These are phyloP conservation scores for Arachis monticola DNA, from an alignment of 331 rosid species.

Conservation along the genomic window DNA sequence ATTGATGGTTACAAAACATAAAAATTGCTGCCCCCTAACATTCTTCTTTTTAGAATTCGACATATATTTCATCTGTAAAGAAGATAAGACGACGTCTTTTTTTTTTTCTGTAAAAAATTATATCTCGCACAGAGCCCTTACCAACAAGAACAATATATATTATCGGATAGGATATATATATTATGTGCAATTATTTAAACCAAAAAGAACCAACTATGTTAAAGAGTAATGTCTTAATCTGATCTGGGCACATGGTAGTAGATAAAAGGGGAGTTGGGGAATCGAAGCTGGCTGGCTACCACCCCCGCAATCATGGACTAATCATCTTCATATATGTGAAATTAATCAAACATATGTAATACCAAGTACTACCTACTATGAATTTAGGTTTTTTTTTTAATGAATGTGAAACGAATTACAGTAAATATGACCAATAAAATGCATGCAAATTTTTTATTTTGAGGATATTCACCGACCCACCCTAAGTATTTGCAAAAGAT, in stretches of 20 bases:
- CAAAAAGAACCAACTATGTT: no score
- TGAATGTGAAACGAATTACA: not conserved
- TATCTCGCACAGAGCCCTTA: no score
- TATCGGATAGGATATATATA: no score
- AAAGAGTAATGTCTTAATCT: slow-evolving; percentile 4
- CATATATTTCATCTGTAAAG: no score
- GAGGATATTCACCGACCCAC: not conserved
- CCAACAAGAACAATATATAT: no score
- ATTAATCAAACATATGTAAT: not conserved
- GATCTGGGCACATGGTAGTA: slow-evolving; percentile 3
- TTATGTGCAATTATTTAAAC: no score
- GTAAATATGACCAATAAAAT: no score
- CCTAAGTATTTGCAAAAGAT: not conserved
- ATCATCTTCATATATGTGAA: not conserved
- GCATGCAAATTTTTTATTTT: not conserved
- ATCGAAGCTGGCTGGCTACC: not conserved
- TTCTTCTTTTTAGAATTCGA: no score
- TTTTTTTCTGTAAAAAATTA: no score
- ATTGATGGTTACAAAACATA: no score
- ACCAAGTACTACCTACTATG: slow-evolving; percentile 35
- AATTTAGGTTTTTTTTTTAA: not conserved
- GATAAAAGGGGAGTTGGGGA: not conserved
- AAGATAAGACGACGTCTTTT: no score
- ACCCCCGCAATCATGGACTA: slow-evolving; percentile 19
- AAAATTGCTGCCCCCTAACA: no score